These are phyloP conservation scores for Massarina eburnea DNA, from an alignment of 2,329 filamentous ascomycete species.

Conservation along the genomic window DNA sequence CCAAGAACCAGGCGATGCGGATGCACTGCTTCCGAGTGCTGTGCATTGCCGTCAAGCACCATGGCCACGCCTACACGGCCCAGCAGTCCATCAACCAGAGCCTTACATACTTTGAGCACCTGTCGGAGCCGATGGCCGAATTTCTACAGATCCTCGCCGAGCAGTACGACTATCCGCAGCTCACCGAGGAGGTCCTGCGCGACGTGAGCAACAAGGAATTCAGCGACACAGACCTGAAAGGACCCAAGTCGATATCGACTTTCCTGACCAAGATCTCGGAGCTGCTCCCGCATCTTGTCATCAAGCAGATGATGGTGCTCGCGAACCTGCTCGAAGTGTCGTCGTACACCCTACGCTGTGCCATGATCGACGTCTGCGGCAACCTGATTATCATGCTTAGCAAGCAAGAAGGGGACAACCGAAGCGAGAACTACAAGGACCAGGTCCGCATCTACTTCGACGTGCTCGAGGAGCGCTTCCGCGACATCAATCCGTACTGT, in stretches of 20 bases:
- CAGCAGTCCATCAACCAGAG: constrained; percentile 99
- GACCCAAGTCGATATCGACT: constrained; percentile 92
- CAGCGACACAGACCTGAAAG: constrained; percentile 92
- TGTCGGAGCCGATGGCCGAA: constrained; percentile 99
- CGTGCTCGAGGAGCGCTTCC: constrained; percentile 90
- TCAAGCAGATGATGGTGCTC: constrained; percentile 95
- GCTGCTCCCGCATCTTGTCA: constrained; percentile 84
- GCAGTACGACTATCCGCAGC: constrained; percentile 95
- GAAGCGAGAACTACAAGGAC: constrained; percentile 87
- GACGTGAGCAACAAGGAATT: constrained; percentile 98
- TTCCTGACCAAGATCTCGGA: constrained; percentile 95
- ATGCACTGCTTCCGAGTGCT: constrained; percentile 98
- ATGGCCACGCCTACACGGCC: constrained; percentile 93
- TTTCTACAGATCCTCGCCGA: constrained; percentile 94
- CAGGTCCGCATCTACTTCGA: constrained; percentile 98
- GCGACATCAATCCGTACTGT: constrained; percentile 96
- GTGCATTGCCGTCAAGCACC: constrained; percentile 95
- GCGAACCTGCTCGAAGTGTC: constrained; percentile 96
- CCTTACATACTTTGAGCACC: constrained; percentile 94
- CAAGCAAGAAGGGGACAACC: constrained; percentile 75
- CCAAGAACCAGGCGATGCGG: constrained; percentile 83
- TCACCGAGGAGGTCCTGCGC: constrained; percentile 88
- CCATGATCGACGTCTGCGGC: constrained; percentile 94
- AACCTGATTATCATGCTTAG: constrained; percentile 91
- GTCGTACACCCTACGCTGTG: constrained; percentile 91